These are phyloP conservation scores for Zygosaccharomyces sapae DNA, from an alignment of 1,139 yeast genomes.

Conservation along the genomic window DNA sequence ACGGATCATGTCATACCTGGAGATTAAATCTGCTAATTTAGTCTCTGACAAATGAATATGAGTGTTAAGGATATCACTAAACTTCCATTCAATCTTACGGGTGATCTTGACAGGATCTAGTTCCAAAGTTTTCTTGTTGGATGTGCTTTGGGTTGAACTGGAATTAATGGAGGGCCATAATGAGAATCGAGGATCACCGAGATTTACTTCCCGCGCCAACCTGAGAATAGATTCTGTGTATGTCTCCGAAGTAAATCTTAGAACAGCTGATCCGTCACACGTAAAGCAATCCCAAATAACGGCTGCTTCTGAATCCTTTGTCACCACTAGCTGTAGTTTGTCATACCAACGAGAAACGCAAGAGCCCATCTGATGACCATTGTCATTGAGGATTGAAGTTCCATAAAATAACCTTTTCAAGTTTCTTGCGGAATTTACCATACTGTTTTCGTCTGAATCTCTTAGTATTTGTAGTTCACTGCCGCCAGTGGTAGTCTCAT, in stretches of 20 bases:
- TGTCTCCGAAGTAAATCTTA: conserved; percentile 68
- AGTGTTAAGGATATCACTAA: conserved; percentile 47
- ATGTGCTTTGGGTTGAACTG: conserved; percentile 38
- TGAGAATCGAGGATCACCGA: conserved; percentile 53
- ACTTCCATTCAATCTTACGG: conserved; percentile 45
- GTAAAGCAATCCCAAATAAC: conserved; percentile 71
- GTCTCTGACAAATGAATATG: conserved; percentile 64
- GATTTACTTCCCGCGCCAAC: conserved; percentile 67
- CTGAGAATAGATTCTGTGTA: conserved; percentile 71
- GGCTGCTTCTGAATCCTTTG: conserved; percentile 69
- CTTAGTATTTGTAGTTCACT: conserved; percentile 5
- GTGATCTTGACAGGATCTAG: conserved; percentile 41
- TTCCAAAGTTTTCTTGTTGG: conserved; percentile 20
- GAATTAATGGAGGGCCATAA: conserved; percentile 48
- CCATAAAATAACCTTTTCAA: conserved; percentile 60
- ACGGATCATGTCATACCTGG: conserved; percentile 61
- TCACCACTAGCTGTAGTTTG: conserved; percentile 63
- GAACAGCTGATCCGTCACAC: conserved; percentile 72
- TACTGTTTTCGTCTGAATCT: conserved; percentile 12
- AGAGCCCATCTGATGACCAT: conserved; percentile 67
- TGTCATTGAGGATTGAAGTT: conserved; percentile 49
- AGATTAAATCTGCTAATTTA: conserved; percentile 66
- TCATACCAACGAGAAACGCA: conserved; percentile 80
- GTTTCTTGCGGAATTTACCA: conserved; percentile 21
- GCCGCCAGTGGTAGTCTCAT: conserved; percentile 23